Conservation (phyloP, 352 stramenopile genomes). For the Phytophthora sojae region DNA sequence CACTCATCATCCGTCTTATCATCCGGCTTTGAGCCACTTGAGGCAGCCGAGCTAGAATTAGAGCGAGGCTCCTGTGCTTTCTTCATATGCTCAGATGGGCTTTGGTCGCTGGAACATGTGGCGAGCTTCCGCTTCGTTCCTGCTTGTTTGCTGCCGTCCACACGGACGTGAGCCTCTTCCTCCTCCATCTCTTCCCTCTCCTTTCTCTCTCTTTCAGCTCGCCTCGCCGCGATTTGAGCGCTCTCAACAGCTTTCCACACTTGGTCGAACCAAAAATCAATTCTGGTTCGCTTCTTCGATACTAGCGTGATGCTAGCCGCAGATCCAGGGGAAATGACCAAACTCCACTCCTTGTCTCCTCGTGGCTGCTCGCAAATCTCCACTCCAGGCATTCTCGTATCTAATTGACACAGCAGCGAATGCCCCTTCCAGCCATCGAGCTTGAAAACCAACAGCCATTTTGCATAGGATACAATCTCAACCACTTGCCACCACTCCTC, state of each 20-base stretch:
- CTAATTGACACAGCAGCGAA: conserved; percentile 29
- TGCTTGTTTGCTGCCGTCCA: conserved; percentile 5
- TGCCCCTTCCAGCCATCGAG: conserved; percentile 52
- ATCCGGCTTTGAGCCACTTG: conserved; percentile 20
- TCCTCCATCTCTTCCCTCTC: conserved; percentile 28
- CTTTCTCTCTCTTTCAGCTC: conserved; percentile 29
- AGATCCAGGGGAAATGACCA: conserved; percentile 35
- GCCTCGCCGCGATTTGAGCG: conserved; percentile 18
- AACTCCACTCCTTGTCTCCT: conserved; percentile 50
- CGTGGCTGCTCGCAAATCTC: conserved; percentile 39
- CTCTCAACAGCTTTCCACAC: conserved; percentile 49
- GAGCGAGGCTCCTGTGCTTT: conserved; percentile 2
- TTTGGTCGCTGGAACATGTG: conserved; percentile 6
- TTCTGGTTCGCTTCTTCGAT: conserved; percentile 53
- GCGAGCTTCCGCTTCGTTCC: conserved; percentile 33
- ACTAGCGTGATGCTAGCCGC: conserved; percentile 29
- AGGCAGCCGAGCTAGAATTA: conserved; percentile 13
- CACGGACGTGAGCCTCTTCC: conserved; percentile 17
- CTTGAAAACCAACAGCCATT: conserved; percentile 49
- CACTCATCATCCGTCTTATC: conserved; percentile 35
- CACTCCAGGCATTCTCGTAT: conserved; percentile 28
- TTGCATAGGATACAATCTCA: conserved; percentile 48
- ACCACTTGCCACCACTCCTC: conserved; percentile 44
- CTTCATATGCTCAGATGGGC: background rate
- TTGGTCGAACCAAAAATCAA: conserved; percentile 72